phyloP scores from a whole-genome alignment of 1,284 basidiomycete species.

The Schizopora paradoxa region DNA sequence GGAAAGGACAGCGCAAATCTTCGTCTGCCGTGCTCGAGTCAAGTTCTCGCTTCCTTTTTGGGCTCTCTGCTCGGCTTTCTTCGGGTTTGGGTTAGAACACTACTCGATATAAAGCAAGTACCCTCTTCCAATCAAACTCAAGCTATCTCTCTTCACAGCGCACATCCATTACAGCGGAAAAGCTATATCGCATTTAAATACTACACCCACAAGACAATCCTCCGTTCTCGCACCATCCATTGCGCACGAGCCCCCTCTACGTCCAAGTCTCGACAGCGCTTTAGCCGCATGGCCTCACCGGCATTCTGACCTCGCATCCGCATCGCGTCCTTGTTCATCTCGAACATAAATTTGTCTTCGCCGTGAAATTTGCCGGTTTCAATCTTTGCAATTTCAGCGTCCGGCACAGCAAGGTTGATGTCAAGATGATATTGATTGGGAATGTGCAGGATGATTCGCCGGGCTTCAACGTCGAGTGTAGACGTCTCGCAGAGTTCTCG shows the following conservation, averaged over 20 bases:
- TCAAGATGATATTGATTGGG: slow-evolving; percentile 46
- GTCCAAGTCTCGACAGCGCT: slow-evolving; percentile 50
- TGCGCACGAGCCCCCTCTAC: slow-evolving; percentile 57
- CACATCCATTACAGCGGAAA: not conserved
- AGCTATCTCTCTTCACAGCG: too few relatives aligned
- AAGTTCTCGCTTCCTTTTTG: too few relatives aligned
- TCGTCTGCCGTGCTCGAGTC: too few relatives aligned
- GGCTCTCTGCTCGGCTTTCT: too few relatives aligned
- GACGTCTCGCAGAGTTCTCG: slow-evolving; percentile 37
- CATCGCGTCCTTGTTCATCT: slow-evolving; percentile 3
- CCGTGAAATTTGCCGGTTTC: slow-evolving; percentile 13
- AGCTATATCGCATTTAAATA: too few relatives aligned
- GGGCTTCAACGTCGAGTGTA: slow-evolving; percentile 55
- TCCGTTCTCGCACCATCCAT: slow-evolving; percentile 51
- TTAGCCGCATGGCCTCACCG: slow-evolving; percentile 38
- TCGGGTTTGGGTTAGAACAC: too few relatives aligned
- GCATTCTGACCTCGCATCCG: slow-evolving; percentile 12
- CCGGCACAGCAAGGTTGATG: slow-evolving; percentile 46
- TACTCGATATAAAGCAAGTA: too few relatives aligned
- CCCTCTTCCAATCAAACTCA: too few relatives aligned
- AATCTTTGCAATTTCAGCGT: slow-evolving; percentile 39
- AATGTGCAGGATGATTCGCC: slow-evolving; percentile 46
- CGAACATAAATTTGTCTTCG: slow-evolving; percentile 2
- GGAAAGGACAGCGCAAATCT: too few relatives aligned
- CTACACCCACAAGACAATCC: slow-evolving; percentile 33